These are phyloP conservation scores for Monilinia laxa DNA, from an alignment of 2,329 filamentous ascomycete species.

Conservation along the genomic window DNA sequence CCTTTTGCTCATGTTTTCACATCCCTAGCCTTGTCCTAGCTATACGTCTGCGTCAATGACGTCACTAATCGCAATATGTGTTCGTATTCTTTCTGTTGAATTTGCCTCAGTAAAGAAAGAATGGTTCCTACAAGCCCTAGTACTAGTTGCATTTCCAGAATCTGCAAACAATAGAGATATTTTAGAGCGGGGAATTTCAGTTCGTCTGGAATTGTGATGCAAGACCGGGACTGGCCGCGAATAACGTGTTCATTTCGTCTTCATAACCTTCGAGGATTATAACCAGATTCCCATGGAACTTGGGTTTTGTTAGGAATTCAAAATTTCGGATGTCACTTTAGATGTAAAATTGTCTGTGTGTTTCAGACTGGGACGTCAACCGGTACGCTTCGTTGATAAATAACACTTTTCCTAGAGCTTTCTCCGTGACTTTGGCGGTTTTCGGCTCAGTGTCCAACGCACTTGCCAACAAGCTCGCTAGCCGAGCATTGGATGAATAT, in stretches of 20 bases:
- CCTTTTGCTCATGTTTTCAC: slow-evolving; percentile 28
- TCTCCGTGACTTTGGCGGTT: slow-evolving; percentile 9
- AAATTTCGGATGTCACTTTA: slow-evolving; percentile 76
- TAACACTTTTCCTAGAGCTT: slow-evolving; percentile 14
- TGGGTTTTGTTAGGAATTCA: slow-evolving; percentile 46
- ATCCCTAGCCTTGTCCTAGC: no score
- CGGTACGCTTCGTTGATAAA: slow-evolving; percentile 21
- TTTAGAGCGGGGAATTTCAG: slow-evolving; percentile 27
- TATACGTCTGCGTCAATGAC: slow-evolving; percentile 19
- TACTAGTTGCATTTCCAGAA: slow-evolving; percentile 24
- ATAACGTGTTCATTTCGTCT: slow-evolving; percentile 51
- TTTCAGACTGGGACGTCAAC: slow-evolving; percentile 48
- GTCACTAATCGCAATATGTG: slow-evolving; percentile 12
- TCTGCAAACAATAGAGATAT: slow-evolving; percentile 24
- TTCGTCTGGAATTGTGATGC: slow-evolving; percentile 52
- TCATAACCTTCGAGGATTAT: slow-evolving; percentile 57
- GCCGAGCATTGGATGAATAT: slow-evolving; percentile 66
- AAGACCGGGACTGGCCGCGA: slow-evolving; percentile 52
- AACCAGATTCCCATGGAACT: slow-evolving; percentile 49
- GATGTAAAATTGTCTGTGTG: slow-evolving; percentile 59
- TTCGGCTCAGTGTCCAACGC: slow-evolving; percentile 55
- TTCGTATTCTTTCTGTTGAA: neutral
- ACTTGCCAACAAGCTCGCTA: slow-evolving; percentile 65
- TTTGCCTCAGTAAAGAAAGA: slow-evolving; percentile 8
- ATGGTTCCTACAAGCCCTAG: slow-evolving; percentile 22